Evolutionary conservation across 208 protist species (phyloP), one percentile per base, ranked within the genome.

Genomic region (Leishmania braziliensis): DNA sequence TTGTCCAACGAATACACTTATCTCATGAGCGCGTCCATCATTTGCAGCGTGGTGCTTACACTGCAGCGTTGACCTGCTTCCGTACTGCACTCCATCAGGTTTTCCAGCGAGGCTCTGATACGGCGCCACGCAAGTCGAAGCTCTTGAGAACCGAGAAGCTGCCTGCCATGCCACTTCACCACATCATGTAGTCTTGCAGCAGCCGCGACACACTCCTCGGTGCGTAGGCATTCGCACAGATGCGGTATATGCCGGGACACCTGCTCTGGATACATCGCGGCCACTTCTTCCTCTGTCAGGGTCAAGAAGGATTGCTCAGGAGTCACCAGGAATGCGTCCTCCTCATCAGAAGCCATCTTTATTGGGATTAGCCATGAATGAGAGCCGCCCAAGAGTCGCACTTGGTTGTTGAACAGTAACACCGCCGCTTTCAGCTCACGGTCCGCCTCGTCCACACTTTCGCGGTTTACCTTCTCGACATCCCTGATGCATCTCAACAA

Each of bases 361-460:
- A 33, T 20, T 12, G 56, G 43, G 29, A 79, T 51, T 16, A 69
- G 46, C 76, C 58, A 79, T n/a, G n/a, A 65, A 43, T 50, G 46
- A 50, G 76, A 48, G 14, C 71, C 82, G 5, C 72, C 82, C 12
- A 85, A 75, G 26, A 82, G 56, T 36, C 63, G 39, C 48, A 85
- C 78, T 68, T 81, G 77, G 56, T 58, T 46, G 73, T 87, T 87
- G 51, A 87, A 78, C 39, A 78, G 63, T 50, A 43, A 33, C 6
- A 78, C 80, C 8, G 84, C 80, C 10, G 43, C 53, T 10, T 33
- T 36, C 0, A 88, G 53, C 39, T 51, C 73, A n/a, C 29, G 16
- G 5, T 71, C 29, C 5, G 81, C 81, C 68, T 77, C 68, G 29
- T 62, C 69, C 20, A 88, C 72, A 36, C 58, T 33, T 29, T 53